Percentiles rank a stretch among this genome's conserved stretches.
Conservation (phyloP, 306 rosid species). For the Vigna angularis region DNA sequence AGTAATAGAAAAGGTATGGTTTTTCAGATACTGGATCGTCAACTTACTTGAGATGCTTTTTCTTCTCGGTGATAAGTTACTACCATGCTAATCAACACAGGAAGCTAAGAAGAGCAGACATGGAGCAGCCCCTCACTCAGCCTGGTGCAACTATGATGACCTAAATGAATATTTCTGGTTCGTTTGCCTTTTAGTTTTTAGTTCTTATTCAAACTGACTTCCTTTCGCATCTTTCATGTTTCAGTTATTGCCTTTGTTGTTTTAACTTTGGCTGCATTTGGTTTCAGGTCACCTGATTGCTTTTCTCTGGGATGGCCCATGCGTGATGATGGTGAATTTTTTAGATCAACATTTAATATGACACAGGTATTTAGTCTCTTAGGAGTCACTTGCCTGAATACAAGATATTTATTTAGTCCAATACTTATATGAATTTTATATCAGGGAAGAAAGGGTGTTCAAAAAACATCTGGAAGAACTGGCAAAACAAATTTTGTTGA, state of each 20-base stretch:
- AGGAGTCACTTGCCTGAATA: constrained; percentile 26
- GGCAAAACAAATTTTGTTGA: constrained; percentile 90
- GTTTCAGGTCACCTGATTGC: constrained; percentile 81
- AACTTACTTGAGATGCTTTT: constrained; percentile 33
- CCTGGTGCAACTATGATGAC: constrained; percentile 94
- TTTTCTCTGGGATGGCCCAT: constrained; percentile 98
- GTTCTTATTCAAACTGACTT: constrained; percentile 29
- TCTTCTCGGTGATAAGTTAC: constrained; percentile 35
- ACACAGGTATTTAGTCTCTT: constrained; percentile 57
- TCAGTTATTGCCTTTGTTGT: constrained; percentile 19
- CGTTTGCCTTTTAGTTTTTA: constrained; percentile 42
- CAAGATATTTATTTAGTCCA: constrained; percentile 22
- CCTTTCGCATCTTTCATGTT: constrained; percentile 25
- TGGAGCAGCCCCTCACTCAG: constrained; percentile 76
- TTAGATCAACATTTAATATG: constrained; percentile 75
- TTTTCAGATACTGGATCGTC: constrained; percentile 13
- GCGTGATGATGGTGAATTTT: constrained; percentile 97
- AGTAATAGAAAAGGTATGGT: constrained; percentile 78
- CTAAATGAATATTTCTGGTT: constrained; percentile 93
- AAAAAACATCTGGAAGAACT: constrained; percentile 63
- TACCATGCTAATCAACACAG: constrained; percentile 47
- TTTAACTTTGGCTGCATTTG: constrained; percentile 36
- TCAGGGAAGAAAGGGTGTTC: constrained; percentile 79
- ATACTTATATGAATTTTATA: constrained; percentile 40
- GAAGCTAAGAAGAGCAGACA: constrained; percentile 65